Conservation (phyloP, 2,329 filamentous ascomycete species). For the Leptographium lundbergii region DNA sequence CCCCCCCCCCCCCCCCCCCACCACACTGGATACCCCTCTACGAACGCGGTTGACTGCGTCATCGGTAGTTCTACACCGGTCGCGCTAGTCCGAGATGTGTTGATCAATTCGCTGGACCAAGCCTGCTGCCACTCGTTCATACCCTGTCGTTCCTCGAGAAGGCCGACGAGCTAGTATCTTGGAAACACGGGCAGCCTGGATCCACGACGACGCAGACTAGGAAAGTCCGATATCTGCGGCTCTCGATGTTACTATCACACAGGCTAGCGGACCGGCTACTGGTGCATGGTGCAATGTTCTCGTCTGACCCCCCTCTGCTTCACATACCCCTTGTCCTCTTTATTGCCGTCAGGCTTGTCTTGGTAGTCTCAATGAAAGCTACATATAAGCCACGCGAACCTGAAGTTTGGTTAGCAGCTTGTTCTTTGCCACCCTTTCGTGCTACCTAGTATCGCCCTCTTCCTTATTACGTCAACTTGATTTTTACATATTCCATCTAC, state of each 20-base stretch:
- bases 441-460: background rate
- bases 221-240: background rate
- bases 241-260: background rate
- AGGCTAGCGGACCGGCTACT: background rate
- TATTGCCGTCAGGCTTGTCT: background rate
- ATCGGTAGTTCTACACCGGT: background rate
- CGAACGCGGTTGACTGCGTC: background rate
- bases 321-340: background rate
- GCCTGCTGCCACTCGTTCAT: background rate
- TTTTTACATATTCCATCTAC: background rate
- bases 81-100: background rate
- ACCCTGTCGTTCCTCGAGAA: background rate
- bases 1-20: too few species aligned
- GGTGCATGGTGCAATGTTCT: background rate
- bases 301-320: background rate
- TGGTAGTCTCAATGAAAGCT: background rate
- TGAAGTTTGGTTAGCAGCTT: background rate
- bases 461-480: background rate
- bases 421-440: background rate
- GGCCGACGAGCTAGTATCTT: background rate
- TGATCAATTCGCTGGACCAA: background rate
- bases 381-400: background rate
- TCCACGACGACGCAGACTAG: background rate
- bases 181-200: background rate
- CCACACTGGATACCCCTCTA: background rate